A percentile compares a stretch with the other conserved stretches of the same genome.
These are phyloP conservation scores for Torrubiellomyces zombiae DNA, from an alignment of 2,329 filamentous ascomycete species.

Conservation along the genomic window DNA sequence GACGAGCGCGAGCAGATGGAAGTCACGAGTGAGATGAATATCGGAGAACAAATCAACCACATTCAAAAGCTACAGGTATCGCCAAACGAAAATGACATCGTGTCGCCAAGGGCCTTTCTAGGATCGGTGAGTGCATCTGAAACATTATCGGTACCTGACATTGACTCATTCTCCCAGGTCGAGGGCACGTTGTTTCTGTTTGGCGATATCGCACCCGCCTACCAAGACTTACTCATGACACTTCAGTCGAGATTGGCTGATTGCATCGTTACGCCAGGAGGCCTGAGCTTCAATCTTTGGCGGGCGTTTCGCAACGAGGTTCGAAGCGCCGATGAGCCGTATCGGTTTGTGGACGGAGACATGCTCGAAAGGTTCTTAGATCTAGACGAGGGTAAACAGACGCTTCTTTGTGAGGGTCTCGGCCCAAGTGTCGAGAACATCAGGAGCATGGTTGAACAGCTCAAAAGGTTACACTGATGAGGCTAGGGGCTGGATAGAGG, in stretches of 20 bases:
- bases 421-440: constrained; percentile 47
- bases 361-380: constrained; percentile 75
- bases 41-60: constrained; percentile 87
- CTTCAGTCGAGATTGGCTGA: constrained; percentile 59
- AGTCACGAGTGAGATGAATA: constrained; percentile 61
- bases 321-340: constrained; percentile 59
- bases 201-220: constrained; percentile 53
- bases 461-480: constrained; percentile 41
- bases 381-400: constrained; percentile 40
- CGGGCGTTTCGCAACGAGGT: constrained; percentile 66
- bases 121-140: constrained; percentile 51
- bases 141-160: constrained; percentile 6
- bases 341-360: constrained; percentile 83
- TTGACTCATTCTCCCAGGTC: constrained; percentile 33
- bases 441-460: constrained; percentile 42
- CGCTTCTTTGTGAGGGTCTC: constrained; percentile 33
- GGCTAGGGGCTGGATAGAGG: too few species aligned
- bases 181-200: constrained; percentile 89
- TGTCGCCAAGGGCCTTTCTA: constrained; percentile 72
- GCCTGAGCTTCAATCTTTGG: constrained; percentile 61
- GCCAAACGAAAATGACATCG: constrained; percentile 44
- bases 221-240: constrained; percentile 66
- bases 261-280: constrained; percentile 50
- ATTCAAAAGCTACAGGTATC: constrained; percentile 61
- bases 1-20: constrained; percentile 58